Base-by-base conservation (phyloP, 768 basidiomycete genomes). In the Terana coerulea region DNA sequence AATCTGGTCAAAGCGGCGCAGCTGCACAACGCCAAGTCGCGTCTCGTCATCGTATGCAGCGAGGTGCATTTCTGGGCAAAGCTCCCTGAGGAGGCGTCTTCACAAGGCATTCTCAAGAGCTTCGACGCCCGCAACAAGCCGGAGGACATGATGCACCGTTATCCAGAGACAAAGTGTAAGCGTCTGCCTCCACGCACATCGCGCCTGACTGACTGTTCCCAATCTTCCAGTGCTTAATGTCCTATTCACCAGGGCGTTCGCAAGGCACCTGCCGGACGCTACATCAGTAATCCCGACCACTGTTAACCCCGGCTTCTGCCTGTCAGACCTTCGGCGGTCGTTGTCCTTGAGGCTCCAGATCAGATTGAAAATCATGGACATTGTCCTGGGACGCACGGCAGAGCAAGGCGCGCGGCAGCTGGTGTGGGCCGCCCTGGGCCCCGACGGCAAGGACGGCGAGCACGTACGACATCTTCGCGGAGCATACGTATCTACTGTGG, bases 41-140 rank as follows among this genome's bases (percentile, higher is more conserved):
- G 55, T 2, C 39, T 78, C 1, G 74, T 74, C 14, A 61, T 78
- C 19, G 72, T 77, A 4, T 48, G 72, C 0, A 79, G 77, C 49
- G 77, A 69, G 21, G 50, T 68, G 0, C 77, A 78, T 48, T 42
- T 21, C n/a, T 14, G 19, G 37, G 33, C 34, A 22, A 17, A 15
- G 14, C 15, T n/a, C 69, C 36, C 15, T 17, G 30, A 3, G 39
- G 22, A 17, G 42, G 43, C n/a, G 19, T 25, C n/a, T 33, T 6
- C 37, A 11, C 41, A 19, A 17, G 22, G 19, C 28, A 3, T 39
- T 9, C 37, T 39, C 14, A 10, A 33, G 31, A 15, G 9, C 9
- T 15, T 33, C 9, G 8, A 8, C 8, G 31, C 8, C 31, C 31
- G 31, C 31, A 8, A 33, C 9, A 9, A 33, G 9, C 15, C 31